Evolutionary conservation across 208 protist species (phyloP), one percentile per base, ranked within the genome.

Genomic region (Crithidia acanthocephali): DNA sequence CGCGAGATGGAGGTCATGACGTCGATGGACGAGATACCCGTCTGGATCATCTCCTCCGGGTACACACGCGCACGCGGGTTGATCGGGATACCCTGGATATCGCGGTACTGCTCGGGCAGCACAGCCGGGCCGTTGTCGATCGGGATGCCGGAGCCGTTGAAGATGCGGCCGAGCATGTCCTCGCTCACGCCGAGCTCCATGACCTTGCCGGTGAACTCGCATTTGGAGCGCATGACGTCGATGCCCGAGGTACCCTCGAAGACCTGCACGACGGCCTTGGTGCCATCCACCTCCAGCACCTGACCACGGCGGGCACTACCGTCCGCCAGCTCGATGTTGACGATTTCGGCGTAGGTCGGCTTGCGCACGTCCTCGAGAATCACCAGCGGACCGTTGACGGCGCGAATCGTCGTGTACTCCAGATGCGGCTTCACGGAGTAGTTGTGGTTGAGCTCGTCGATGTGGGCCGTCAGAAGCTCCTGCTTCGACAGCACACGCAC

Each of bases 21-120:
- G 82, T 99, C 99, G 68, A 99, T 99, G 67, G 99, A 98, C 27
- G 97, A 99, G 75, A 99, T 99, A 85, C 99, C 99, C 11, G 99
- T 99, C 91, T 99, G 98, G 76, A 99, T 99, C 99, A 99, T 99
- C 86, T 99, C 98, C 93, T 99, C 90, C 28, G 99, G 99, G 92
- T 99, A 99, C 50, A 98, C 97, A 69, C 99, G 94, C 9, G 88
- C 84, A 44, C 88, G 98, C 9, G 99, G 99, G 94, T 99, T 99
- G 86, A 99, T 99, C 35, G 99, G 98, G 80, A 99, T 97, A 74
- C 99, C 99, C 74, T 99, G 75, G 81, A 99, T 99, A 85, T 99
- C 98, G 48, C 99, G 90, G 86, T 98, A 99, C 78, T 99, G 97
- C 90, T 99, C 99, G 10, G 99, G 95, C 9, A 99, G 74, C 37